Evolutionary conservation across 768 basidiomycete genomes (phyloP).

Genomic region (Russula olivacea): DNA sequence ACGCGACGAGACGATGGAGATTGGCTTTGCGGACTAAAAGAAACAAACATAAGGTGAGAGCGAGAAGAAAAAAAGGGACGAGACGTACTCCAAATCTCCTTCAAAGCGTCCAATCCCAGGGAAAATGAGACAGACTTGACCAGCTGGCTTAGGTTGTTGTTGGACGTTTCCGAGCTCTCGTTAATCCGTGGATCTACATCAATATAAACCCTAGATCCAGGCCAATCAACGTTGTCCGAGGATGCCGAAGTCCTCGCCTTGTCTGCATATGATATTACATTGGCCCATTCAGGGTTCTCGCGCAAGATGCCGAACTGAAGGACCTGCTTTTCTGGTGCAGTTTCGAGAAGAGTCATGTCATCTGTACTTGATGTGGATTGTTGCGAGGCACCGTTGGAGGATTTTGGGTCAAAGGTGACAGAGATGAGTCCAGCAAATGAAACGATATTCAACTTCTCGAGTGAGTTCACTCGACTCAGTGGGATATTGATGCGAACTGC

Average conservation of each 20-base stretch:
- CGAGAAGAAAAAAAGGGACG: not conserved
- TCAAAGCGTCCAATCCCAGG: conserved; percentile 18
- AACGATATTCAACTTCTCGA: conserved; percentile 25
- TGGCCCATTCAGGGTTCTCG: conserved; percentile 8
- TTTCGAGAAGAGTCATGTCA: not conserved
- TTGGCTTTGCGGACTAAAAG: conserved; percentile 16
- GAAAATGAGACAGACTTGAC: conserved; percentile 8
- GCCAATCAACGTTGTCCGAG: conserved; percentile 10
- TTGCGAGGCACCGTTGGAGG: not conserved
- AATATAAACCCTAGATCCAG: conserved; percentile 17
- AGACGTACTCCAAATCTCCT: conserved; percentile 22
- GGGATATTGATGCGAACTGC: conserved; percentile 46
- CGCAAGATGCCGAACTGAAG: conserved; percentile 22
- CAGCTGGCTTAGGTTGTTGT: conserved; percentile 9
- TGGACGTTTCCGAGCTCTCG: not conserved
- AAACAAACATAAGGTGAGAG: not conserved
- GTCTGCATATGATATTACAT: not conserved
- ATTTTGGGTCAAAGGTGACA: conserved; percentile 18
- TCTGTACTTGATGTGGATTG: not conserved
- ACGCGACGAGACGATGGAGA: conserved; percentile 17
- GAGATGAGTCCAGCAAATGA: conserved; percentile 24
- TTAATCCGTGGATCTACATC: conserved; percentile 11
- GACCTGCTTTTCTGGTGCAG: conserved; percentile 14
- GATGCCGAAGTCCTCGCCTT: conserved; percentile 6
- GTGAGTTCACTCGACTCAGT: conserved; percentile 35